Percentiles rank a stretch among this genome's conserved stretches.
Conservation (phyloP, 768 basidiomycete species). For the Lepiota brunneoincarnata region DNA sequence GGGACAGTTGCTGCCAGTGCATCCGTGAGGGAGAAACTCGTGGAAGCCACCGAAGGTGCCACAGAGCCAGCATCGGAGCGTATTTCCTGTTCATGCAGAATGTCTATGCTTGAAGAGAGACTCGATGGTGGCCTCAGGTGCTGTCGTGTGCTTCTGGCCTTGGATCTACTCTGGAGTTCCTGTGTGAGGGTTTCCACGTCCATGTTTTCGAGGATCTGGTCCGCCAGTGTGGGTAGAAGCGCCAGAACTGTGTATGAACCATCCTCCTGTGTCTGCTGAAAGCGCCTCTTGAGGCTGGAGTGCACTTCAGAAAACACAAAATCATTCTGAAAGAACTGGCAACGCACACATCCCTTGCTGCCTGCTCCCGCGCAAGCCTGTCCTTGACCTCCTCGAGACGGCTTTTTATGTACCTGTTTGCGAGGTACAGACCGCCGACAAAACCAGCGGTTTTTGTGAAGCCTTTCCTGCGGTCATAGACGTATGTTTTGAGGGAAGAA, state of each 20-base stretch:
- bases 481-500: slow-evolving; percentile 27
- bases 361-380: slow-evolving; percentile 53
- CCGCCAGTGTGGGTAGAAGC: slow-evolving; percentile 61
- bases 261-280: slow-evolving; percentile 75
- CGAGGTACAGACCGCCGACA: slow-evolving; percentile 59
- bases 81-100: slow-evolving; percentile 38
- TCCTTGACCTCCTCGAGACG: slow-evolving; percentile 67
- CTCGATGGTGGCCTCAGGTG: slow-evolving; percentile 17
- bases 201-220: slow-evolving; percentile 67
- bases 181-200: slow-evolving; percentile 71
- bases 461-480: slow-evolving; percentile 45
- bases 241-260: slow-evolving; percentile 73
- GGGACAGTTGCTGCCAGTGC: slow-evolving; percentile 7
- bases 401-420: slow-evolving; percentile 56
- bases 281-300: slow-evolving; percentile 65
- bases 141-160: slow-evolving; percentile 10
- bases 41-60: not conserved
- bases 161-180: slow-evolving; percentile 38
- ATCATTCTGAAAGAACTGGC: slow-evolving; percentile 5
- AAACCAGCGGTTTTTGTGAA: slow-evolving; percentile 50
- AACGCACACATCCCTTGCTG: slow-evolving; percentile 71
- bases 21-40: slow-evolving; percentile 2
- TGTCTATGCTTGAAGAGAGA: slow-evolving; percentile 23
- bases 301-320: not conserved
- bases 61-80: slow-evolving; percentile 40